Evolutionary conservation across 306 rosid genomes (phyloP).

Genomic region (Vigna unguiculata): DNA sequence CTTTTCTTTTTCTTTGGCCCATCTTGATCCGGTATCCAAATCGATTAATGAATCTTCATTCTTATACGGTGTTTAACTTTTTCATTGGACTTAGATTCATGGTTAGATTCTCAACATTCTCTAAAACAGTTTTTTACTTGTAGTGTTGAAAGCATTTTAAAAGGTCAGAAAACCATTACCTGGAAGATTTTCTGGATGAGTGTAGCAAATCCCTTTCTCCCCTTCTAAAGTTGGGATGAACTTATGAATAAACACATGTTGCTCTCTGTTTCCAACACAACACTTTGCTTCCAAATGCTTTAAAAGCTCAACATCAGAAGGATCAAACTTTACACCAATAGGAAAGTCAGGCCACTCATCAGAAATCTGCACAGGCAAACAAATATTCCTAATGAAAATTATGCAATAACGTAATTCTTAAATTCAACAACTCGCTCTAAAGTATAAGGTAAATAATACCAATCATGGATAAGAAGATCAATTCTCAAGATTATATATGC

Average conservation of each 20-base stretch:
- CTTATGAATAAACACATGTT: constrained; percentile 65
- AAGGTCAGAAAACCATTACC: constrained; percentile 54
- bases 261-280: constrained; percentile 57
- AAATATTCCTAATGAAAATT: constrained; percentile 11
- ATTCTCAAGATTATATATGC: background rate
- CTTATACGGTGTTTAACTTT: too few relatives aligned
- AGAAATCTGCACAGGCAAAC: constrained; percentile 60
- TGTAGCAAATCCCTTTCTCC: constrained; percentile 73
- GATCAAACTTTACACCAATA: constrained; percentile 86
- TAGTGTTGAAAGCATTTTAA: constrained; percentile 8
- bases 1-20: background rate
- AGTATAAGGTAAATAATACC: background rate
- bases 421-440: background rate
- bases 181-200: constrained; percentile 85
- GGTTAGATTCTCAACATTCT: too few relatives aligned
- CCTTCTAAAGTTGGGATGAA: constrained; percentile 82
- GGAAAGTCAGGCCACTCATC: constrained; percentile 89
- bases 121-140: too few relatives aligned
- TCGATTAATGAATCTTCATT: too few relatives aligned
- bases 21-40: background rate
- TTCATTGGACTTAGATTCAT: too few relatives aligned
- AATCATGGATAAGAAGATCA: background rate
- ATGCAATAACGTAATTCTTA: background rate
- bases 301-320: constrained; percentile 70
- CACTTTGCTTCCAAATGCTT: constrained; percentile 78